Conservation (phyloP, 225 moss, liverwort and hornwort genomes). For the Polytrichum formosum region DNA sequence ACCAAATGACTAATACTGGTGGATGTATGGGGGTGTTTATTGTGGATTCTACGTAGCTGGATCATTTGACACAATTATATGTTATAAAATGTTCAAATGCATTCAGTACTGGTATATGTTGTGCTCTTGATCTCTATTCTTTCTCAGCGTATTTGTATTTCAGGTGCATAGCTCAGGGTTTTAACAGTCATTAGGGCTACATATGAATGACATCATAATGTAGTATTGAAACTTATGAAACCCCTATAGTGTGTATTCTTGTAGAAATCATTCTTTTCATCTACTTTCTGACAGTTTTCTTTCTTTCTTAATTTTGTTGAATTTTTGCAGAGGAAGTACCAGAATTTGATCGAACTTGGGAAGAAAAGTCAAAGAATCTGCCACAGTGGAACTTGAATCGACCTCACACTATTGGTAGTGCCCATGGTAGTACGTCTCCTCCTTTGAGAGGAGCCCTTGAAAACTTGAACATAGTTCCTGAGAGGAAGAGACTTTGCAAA, state of each 20-base stretch:
- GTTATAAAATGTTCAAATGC: too few species aligned
- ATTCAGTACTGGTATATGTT: too few species aligned
- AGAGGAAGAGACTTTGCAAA: not conserved
- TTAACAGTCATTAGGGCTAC: too few species aligned
- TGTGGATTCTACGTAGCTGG: constrained; percentile 3
- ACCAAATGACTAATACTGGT: not conserved
- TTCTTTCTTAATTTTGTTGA: not conserved
- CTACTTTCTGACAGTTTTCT: not conserved
- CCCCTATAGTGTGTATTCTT: too few species aligned
- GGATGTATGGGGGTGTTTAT: not conserved
- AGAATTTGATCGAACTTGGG: constrained; percentile 48
- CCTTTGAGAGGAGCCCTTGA: constrained; percentile 7
- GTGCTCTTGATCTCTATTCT: too few species aligned
- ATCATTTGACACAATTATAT: too few species aligned
- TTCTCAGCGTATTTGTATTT: too few species aligned
- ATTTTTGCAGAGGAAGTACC: constrained; percentile 44
- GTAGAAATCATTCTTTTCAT: not conserved
- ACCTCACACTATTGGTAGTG: constrained; percentile 40
- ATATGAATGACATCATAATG: too few species aligned
- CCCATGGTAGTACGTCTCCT: constrained; percentile 28
- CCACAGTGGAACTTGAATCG: constrained; percentile 50
- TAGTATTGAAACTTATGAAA: too few species aligned
- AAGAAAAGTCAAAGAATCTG: constrained; percentile 36
- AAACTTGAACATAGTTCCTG: not conserved
- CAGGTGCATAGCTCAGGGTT: too few species aligned